Evolutionary conservation across 306 rosid genomes (phyloP).

Genomic region (Trichosanthes truncata): DNA sequence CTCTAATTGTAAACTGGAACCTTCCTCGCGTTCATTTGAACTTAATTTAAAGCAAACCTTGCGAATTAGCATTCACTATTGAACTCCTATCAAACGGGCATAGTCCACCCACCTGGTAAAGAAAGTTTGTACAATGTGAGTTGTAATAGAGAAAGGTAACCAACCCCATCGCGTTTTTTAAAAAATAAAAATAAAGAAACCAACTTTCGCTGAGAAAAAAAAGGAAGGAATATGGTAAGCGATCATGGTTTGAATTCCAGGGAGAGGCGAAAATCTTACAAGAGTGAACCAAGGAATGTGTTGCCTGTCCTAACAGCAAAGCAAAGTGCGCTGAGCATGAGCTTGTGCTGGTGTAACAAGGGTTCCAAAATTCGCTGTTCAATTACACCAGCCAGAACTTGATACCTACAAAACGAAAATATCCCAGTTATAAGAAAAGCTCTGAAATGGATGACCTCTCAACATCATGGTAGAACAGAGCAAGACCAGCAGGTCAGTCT

Average conservation of each 20-base stretch:
- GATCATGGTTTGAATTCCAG: not conserved
- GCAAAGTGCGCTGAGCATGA: constrained; percentile 31
- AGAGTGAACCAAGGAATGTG: constrained; percentile 45
- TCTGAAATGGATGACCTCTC: not conserved
- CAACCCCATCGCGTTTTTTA: not conserved
- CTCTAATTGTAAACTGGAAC: not conserved
- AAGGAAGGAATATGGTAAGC: no score
- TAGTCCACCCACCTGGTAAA: constrained; percentile 82
- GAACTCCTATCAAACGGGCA: constrained; percentile 79
- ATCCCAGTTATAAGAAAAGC: not conserved
- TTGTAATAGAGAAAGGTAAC: not conserved
- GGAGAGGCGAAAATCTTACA: constrained; percentile 16
- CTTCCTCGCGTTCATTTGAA: not conserved
- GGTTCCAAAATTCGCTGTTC: constrained; percentile 48
- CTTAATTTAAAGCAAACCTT: not conserved
- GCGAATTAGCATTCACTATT: constrained; percentile 6
- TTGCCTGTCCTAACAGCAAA: constrained; percentile 45
- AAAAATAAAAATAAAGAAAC: not conserved
- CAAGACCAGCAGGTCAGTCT: not conserved
- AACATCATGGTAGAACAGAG: not conserved
- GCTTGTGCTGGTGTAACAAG: constrained; percentile 32
- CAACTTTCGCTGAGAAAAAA: not conserved
- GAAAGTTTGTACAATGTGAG: not conserved
- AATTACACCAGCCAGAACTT: constrained; percentile 37
- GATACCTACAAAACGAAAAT: constrained; percentile 29